A percentile compares a stretch with the other conserved stretches of the same genome.
phyloP scores from a whole-genome alignment of 1,284 basidiomycete species.

The Lignosus rhinocerotis region DNA sequence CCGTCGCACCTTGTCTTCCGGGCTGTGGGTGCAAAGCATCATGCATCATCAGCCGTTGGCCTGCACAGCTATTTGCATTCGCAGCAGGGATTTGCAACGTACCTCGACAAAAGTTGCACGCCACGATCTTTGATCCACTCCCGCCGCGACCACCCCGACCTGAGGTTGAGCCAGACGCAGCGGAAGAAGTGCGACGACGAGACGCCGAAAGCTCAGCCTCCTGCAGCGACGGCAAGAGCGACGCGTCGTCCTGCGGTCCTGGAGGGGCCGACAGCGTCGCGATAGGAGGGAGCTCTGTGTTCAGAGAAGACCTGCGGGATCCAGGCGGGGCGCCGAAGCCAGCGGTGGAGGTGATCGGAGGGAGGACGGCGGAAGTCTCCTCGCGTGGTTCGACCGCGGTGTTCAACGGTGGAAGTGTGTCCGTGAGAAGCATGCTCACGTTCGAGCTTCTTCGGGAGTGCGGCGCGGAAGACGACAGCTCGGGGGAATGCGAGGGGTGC shows the following conservation, averaged over 20 bases:
- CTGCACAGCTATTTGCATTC: constrained; percentile 3
- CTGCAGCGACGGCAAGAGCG: background rate
- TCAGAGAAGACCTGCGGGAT: constrained; percentile 20
- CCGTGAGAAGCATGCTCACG: constrained; percentile 40
- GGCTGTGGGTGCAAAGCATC: constrained; percentile 42
- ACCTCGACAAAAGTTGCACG: constrained; percentile 84
- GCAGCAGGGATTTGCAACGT: constrained; percentile 29
- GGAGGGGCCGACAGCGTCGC: constrained; percentile 56
- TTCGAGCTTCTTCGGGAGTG: constrained; percentile 62
- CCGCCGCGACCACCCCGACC: constrained; percentile 32
- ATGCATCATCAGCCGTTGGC: constrained; percentile 11
- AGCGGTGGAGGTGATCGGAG: constrained; percentile 28
- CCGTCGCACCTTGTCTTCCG: constrained; percentile 86
- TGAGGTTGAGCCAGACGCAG: constrained; percentile 54
- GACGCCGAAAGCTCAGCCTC: constrained; percentile 2
- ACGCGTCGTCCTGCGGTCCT: constrained; percentile 18
- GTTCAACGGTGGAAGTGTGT: constrained; percentile 32
- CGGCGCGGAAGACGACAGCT: constrained; percentile 51
- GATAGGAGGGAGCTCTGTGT: constrained; percentile 66
- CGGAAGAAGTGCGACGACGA: constrained; percentile 61
- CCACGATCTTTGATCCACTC: constrained; percentile 79
- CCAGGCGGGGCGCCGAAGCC: constrained; percentile 14
- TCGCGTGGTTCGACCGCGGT: constrained; percentile 29
- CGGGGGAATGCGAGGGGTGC: constrained; percentile 61
- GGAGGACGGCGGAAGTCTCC: constrained; percentile 26